Evolutionary conservation across 78 protist genomes (phyloP).

Genomic region (Neovahlkampfia damariscottae): DNA sequence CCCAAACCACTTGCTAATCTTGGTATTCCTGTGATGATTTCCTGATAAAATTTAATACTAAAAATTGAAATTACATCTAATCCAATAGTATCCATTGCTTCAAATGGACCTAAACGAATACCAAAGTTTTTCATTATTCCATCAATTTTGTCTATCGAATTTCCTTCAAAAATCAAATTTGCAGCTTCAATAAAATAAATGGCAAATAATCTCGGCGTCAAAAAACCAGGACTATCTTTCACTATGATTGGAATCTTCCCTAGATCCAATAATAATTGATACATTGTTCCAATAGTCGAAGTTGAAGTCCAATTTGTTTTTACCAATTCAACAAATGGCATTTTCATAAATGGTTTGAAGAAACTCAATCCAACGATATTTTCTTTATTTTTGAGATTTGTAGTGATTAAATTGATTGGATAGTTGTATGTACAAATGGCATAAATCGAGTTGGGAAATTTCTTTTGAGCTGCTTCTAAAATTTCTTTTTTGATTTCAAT

Average conservation of each 20-base stretch:
- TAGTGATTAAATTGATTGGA: too few relatives aligned
- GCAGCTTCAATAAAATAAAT: slow-evolving; percentile 42
- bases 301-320: slow-evolving; percentile 20
- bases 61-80: slow-evolving; percentile 52
- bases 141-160: slow-evolving; percentile 29
- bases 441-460: too few relatives aligned
- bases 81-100: slow-evolving; percentile 68
- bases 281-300: slow-evolving; percentile 31
- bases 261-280: slow-evolving; percentile 30
- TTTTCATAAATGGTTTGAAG: slow-evolving; percentile 67
- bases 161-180: not conserved
- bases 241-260: slow-evolving; percentile 64
- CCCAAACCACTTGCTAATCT: slow-evolving; percentile 18
- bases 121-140: slow-evolving; percentile 34
- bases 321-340: slow-evolving; percentile 70
- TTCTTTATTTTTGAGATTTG: slow-evolving; percentile 31
- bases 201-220: slow-evolving; percentile 45
- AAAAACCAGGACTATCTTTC: slow-evolving; percentile 70
- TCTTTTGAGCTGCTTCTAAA: too few relatives aligned
- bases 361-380: slow-evolving; percentile 68
- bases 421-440: too few relatives aligned
- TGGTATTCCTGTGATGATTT: too few relatives aligned
- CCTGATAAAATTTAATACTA: too few relatives aligned
- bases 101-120: slow-evolving; percentile 58
- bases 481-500: too few relatives aligned